phyloP scores from a whole-genome alignment of 2,329 filamentous ascomycete genomes.

The Teratosphaeria gauchensis region DNA sequence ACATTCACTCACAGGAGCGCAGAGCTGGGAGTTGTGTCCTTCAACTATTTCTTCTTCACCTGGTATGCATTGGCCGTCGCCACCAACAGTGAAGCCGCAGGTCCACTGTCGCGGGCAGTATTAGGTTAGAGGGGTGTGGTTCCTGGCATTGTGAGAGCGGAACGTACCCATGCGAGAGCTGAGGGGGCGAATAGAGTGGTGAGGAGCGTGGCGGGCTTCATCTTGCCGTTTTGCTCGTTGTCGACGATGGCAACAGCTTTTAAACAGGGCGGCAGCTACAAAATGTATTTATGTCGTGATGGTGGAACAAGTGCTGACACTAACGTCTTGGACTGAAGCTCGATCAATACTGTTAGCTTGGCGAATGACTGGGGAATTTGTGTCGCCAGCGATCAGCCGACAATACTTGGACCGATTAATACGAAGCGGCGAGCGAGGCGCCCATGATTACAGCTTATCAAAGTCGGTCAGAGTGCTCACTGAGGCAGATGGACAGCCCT shows the following conservation, averaged over 20 bases:
- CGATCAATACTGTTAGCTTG: too few relatives aligned
- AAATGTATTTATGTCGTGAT: too few relatives aligned
- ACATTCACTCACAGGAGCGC: not conserved
- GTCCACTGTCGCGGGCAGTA: not conserved
- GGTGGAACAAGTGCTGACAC: too few relatives aligned
- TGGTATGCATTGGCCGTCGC: not conserved
- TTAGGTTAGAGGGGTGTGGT: not conserved
- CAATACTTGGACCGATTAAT: too few relatives aligned
- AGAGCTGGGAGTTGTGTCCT: not conserved
- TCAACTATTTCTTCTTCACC: not conserved
- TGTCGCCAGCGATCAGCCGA: too few relatives aligned
- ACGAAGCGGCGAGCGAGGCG: too few relatives aligned
- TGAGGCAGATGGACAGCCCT: constrained; percentile 23
- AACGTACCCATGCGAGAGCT: not conserved
- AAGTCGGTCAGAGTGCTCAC: not conserved
- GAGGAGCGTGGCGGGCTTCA: not conserved
- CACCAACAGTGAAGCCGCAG: not conserved
- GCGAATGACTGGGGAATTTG: too few relatives aligned
- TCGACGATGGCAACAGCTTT: too few relatives aligned
- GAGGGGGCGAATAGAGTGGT: not conserved
- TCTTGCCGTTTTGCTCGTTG: not conserved
- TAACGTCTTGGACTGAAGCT: too few relatives aligned
- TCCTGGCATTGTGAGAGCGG: not conserved
- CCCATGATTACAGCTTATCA: too few relatives aligned
- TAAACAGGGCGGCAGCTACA: too few relatives aligned